phyloP scores from a whole-genome alignment of 495 filamentous ascomycete species.

The Aeminium ludgeri region DNA sequence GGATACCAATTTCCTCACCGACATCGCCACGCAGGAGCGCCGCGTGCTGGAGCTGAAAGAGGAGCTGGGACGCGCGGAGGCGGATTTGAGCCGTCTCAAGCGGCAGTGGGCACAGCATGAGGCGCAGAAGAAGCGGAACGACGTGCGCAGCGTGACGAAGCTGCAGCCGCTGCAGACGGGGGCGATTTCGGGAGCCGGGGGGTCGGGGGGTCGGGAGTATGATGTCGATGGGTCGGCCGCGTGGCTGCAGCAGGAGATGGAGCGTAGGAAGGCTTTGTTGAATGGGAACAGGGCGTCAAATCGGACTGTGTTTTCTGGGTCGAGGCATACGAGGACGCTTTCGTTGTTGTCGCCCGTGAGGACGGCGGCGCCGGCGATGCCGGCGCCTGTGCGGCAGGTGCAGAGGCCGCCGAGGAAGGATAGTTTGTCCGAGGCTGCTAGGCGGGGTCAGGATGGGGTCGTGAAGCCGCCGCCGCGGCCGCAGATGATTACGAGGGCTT shows the following conservation, averaged over 20 bases:
- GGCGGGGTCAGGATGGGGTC: conserved; percentile 1
- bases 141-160: conserved; percentile 39
- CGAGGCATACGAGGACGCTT: conserved; percentile 59
- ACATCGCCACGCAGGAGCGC: conserved; percentile 85
- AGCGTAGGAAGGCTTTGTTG: conserved; percentile 43
- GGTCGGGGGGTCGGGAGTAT: conserved; percentile 25
- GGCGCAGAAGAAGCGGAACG: conserved; percentile 55
- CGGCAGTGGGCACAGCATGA: conserved; percentile 68
- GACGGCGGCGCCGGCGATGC: not conserved
- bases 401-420: conserved; percentile 3
- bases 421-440: conserved; percentile 1
- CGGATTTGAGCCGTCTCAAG: conserved; percentile 59
- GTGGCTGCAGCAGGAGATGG: conserved; percentile 37
- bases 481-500: conserved; percentile 11
- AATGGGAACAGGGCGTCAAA: conserved; percentile 24
- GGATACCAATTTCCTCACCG: conserved; percentile 65
- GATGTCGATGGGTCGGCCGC: conserved; percentile 22
- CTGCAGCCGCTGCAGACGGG: conserved; percentile 36
- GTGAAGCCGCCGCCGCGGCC: conserved; percentile 1
- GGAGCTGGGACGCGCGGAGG: conserved; percentile 66
- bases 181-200: conserved; percentile 21
- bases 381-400: not conserved
- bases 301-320: conserved; percentile 50
- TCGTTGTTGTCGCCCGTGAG: conserved; percentile 61
- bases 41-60: conserved; percentile 80